These are phyloP conservation scores for Magnolia sinica DNA, from an alignment of 164 flowering plant species.

Conservation along the genomic window DNA sequence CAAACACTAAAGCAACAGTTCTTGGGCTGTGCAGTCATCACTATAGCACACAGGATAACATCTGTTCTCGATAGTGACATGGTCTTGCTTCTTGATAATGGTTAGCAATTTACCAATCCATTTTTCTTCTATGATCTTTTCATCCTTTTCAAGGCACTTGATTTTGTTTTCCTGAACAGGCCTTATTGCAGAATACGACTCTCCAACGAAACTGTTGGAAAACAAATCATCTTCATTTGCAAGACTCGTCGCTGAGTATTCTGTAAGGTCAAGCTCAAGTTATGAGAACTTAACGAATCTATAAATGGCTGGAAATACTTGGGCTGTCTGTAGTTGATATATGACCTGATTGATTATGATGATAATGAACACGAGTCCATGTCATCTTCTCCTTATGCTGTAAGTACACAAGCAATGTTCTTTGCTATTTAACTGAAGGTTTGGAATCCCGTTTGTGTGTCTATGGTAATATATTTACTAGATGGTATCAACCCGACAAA, in stretches of 20 bases:
- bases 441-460: background rate
- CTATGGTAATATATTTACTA: background rate
- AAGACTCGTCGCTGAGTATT: conserved; percentile 71
- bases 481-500: background rate
- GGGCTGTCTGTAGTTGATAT: background rate
- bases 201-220: conserved; percentile 56
- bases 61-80: conserved; percentile 73
- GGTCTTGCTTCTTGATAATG: conserved; percentile 70
- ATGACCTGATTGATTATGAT: too few relatives aligned
- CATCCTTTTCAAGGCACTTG: background rate
- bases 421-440: too few relatives aligned
- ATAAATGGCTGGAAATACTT: background rate
- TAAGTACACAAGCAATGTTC: background rate
- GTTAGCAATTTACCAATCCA: conserved; percentile 25
- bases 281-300: conserved; percentile 12
- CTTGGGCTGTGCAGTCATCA: conserved; percentile 54
- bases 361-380: background rate
- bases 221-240: conserved; percentile 63
- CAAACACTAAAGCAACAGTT: conserved; percentile 61
- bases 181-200: conserved; percentile 51
- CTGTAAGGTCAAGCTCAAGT: conserved; percentile 43
- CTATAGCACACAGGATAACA: conserved; percentile 76
- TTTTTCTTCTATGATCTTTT: background rate
- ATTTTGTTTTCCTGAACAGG: conserved; percentile 36
- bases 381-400: background rate